Evolutionary conservation across 352 stramenopile species (phyloP).

Genomic region (Globisporangium nagaii): DNA sequence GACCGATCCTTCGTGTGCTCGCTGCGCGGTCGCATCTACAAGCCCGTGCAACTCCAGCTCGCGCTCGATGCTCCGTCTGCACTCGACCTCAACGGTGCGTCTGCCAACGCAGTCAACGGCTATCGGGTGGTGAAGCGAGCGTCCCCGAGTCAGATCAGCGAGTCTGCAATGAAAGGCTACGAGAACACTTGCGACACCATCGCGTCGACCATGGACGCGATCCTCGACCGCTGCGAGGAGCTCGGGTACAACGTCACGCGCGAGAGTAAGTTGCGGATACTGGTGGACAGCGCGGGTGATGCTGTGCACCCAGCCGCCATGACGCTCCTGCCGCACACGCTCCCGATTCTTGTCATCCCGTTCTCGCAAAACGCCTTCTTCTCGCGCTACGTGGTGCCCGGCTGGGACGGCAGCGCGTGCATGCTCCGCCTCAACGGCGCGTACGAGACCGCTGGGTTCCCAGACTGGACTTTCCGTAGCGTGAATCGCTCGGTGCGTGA

Average conservation of each 20-base stretch:
- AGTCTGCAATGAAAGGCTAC: background rate
- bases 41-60: conserved; percentile 11
- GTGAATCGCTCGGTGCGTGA: conserved; percentile 4
- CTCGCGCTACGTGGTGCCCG: conserved; percentile 20
- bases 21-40: conserved; percentile 13
- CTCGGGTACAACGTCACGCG: conserved; percentile 21
- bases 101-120: conserved; percentile 12
- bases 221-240: conserved; percentile 6
- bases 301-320: background rate
- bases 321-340: conserved; percentile 14
- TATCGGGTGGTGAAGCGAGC: conserved; percentile 19
- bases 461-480: background rate
- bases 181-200: conserved; percentile 8
- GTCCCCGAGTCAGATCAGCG: background rate
- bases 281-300: too few relatives aligned
- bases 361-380: conserved; percentile 27
- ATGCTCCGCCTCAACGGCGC: conserved; percentile 16
- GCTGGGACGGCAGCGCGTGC: conserved; percentile 21
- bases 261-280: conserved; percentile 14
- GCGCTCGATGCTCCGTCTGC: background rate
- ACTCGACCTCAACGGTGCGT: conserved; percentile 12
- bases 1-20: conserved; percentile 36
- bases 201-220: conserved; percentile 10
- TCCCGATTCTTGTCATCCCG: conserved; percentile 37
- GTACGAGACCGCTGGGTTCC: conserved; percentile 8